Conservation (phyloP, 2,329 filamentous ascomycete species). For the Cryphonectria japonica region DNA sequence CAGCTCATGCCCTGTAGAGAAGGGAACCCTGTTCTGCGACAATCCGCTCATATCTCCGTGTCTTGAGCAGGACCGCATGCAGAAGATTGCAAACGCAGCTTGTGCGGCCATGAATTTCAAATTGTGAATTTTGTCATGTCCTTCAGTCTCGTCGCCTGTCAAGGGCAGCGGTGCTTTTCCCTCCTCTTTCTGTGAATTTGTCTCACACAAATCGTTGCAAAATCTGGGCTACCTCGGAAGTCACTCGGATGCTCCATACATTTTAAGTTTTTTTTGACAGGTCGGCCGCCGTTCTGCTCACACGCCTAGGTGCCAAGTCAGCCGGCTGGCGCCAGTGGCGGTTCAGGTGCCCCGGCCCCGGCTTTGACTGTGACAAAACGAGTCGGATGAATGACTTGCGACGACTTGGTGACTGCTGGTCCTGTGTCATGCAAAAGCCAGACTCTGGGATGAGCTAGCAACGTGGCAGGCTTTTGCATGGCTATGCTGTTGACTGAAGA, state of each 20-base stretch:
- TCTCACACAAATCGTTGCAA: not conserved
- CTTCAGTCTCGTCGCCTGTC: not conserved
- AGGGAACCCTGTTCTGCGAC: not conserved
- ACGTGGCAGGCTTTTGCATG: not conserved
- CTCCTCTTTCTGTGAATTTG: not conserved
- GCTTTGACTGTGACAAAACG: conserved; percentile 3
- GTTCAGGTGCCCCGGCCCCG: conserved; percentile 13
- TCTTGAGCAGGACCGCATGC: not conserved
- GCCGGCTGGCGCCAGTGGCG: conserved; percentile 21
- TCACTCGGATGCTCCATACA: not conserved
- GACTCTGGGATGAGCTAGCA: not conserved
- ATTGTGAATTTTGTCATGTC: not conserved
- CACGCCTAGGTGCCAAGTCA: conserved; percentile 4
- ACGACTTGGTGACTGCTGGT: not conserved
- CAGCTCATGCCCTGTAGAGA: not conserved
- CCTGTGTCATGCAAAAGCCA: not conserved
- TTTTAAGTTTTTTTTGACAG: conserved; percentile 17
- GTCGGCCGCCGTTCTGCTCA: conserved; percentile 15
- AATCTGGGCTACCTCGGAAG: not conserved
- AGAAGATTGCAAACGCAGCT: not conserved
- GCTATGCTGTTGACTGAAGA: not conserved
- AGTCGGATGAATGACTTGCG: not conserved
- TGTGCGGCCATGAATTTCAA: not conserved
- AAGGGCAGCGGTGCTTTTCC: not conserved
- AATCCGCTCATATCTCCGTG: not conserved